phyloP scores from a whole-genome alignment of 208 protist genomes.

The Naegleria fowleri region DNA sequence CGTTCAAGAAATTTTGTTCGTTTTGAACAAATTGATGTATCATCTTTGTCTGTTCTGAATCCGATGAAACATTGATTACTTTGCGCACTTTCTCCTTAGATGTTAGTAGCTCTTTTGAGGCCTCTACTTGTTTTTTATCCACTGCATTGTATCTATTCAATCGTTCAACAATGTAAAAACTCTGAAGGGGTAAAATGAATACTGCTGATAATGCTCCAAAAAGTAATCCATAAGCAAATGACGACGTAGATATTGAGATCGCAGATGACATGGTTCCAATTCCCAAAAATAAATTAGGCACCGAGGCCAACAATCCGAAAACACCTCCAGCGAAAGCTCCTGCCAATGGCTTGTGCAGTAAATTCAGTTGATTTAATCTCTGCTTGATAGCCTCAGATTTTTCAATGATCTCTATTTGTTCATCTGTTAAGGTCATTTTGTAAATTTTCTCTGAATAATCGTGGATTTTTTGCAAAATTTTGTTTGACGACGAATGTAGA shows the following conservation, averaged over 20 bases:
- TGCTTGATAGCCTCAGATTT: background rate
- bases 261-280: background rate
- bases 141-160: background rate
- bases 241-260: background rate
- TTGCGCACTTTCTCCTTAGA: too few relatives aligned
- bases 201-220: background rate
- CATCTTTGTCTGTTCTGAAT: background rate
- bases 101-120: too few relatives aligned
- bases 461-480: background rate
- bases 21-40: background rate
- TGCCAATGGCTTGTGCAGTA: background rate
- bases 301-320: background rate
- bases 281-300: background rate
- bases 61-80: too few relatives aligned
- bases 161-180: background rate
- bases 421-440: background rate
- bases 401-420: background rate
- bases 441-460: background rate
- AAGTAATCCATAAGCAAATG: background rate
- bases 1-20: background rate
- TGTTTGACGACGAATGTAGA: too few relatives aligned
- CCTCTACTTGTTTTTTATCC: background rate
- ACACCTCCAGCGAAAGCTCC: background rate
- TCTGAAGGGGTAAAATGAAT: background rate
- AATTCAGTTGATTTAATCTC: background rate